These are phyloP conservation scores for Didymella pinodella DNA, from an alignment of 2,329 filamentous ascomycete species.

Conservation along the genomic window DNA sequence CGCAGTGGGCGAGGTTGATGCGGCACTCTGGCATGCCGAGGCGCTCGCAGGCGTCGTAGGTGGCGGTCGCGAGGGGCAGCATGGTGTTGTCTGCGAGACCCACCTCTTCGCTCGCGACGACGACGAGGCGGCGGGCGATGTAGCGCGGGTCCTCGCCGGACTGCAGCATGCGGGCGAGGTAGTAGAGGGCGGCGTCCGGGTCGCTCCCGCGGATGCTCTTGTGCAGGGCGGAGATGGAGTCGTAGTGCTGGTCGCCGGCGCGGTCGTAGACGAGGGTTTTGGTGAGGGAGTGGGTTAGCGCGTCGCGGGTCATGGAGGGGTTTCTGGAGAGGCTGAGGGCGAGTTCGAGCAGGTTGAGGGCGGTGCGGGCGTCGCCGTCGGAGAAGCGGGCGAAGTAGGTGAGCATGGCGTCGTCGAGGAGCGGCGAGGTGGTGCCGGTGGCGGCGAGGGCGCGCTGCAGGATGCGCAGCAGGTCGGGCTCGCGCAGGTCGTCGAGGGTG, in stretches of 20 bases:
- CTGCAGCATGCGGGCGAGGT: slow-evolving; percentile 93
- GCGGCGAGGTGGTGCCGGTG: slow-evolving; percentile 62
- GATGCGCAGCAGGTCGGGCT: slow-evolving; percentile 76
- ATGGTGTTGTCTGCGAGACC: slow-evolving; percentile 87
- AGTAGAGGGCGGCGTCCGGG: slow-evolving; percentile 89
- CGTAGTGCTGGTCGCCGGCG: slow-evolving; percentile 95
- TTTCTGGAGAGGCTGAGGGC: slow-evolving; percentile 78
- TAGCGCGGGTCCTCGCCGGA: slow-evolving; percentile 94
- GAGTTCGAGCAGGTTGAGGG: slow-evolving; percentile 89
- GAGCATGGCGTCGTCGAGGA: slow-evolving; percentile 81
- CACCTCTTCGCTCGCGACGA: slow-evolving; percentile 93
- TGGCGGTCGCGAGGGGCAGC: slow-evolving; percentile 81
- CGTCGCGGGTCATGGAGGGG: slow-evolving; percentile 72
- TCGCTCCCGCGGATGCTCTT: slow-evolving; percentile 91
- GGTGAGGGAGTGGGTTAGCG: slow-evolving; percentile 83
- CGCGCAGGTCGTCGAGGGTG: slow-evolving; percentile 77
- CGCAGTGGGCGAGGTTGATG: slow-evolving; percentile 88
- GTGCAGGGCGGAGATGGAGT: slow-evolving; percentile 96
- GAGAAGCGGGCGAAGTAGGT: slow-evolving; percentile 84
- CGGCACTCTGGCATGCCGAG: slow-evolving; percentile 95
- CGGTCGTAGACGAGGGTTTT: slow-evolving; percentile 95
- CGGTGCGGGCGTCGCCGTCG: slow-evolving; percentile 91
- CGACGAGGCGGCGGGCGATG: slow-evolving; percentile 89
- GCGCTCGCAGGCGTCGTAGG: slow-evolving; percentile 88
- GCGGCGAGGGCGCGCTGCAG: slow-evolving; percentile 75